phyloP scores from a whole-genome alignment of 2,329 filamentous ascomycete species.

The Colletotrichum sp. region DNA sequence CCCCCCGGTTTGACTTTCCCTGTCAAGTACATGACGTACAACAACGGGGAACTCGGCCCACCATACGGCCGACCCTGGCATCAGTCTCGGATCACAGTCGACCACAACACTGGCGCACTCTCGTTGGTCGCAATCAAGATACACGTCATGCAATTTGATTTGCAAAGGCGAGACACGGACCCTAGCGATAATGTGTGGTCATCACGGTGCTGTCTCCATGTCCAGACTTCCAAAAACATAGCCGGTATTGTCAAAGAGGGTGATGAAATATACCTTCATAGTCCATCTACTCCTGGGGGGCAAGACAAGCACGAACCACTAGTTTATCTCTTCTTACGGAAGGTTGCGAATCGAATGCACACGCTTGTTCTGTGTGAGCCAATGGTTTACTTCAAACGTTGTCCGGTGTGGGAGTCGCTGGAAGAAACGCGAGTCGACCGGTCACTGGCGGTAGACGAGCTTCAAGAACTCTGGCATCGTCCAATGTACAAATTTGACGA shows the following conservation, averaged over 20 bases:
- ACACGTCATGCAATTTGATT: neutral
- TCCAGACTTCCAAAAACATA: neutral
- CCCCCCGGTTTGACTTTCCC: no score
- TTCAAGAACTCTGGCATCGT: neutral
- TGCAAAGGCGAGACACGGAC: neutral
- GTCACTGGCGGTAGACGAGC: neutral
- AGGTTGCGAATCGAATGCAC: neutral
- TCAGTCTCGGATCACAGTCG: neutral
- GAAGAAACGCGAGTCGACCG: neutral
- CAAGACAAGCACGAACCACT: neutral
- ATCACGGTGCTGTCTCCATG: neutral
- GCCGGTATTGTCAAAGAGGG: neutral
- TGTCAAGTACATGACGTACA: neutral
- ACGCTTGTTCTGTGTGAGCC: neutral
- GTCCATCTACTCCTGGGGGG: neutral
- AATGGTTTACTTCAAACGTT: neutral
- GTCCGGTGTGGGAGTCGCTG: neutral
- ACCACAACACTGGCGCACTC: neutral
- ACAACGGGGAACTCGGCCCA: neutral
- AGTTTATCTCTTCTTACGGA: neutral
- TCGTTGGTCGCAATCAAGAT: neutral
- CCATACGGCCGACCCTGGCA: neutral
- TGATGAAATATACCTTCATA: neutral
- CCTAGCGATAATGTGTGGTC: neutral
- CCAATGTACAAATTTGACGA: neutral